A percentile compares a stretch with the other conserved stretches of the same genome.
phyloP scores from a whole-genome alignment of 2,329 filamentous ascomycete genomes.

The Clonostachys rhizophaga region DNA sequence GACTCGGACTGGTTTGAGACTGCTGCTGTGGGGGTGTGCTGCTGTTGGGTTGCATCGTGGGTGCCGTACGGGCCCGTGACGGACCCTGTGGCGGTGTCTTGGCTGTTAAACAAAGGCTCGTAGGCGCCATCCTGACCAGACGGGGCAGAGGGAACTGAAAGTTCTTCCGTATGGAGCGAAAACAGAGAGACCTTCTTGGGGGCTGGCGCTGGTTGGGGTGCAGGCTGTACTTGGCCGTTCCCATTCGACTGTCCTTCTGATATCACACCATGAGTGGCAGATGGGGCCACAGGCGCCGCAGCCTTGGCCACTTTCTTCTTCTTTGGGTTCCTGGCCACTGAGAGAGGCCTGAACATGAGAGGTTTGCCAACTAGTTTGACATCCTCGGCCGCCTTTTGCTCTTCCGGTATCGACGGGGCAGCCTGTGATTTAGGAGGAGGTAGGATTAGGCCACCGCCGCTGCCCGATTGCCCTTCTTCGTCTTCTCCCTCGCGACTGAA shows the following conservation, averaged over 20 bases:
- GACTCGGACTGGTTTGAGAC: background rate
- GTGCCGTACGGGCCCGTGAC: slow-evolving; percentile 15
- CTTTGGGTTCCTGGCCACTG: slow-evolving; percentile 69
- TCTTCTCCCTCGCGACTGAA: slow-evolving; percentile 59
- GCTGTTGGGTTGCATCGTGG: background rate
- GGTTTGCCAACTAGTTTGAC: slow-evolving; percentile 72
- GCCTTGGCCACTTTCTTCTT: slow-evolving; percentile 56
- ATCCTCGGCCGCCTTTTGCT: slow-evolving; percentile 55
- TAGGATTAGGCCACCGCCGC: slow-evolving; percentile 18
- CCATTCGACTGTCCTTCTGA: slow-evolving; percentile 4
- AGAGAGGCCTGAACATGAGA: slow-evolving; percentile 85
- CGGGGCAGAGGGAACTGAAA: slow-evolving; percentile 12
- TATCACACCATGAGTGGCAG: background rate
- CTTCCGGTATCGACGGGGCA: slow-evolving; percentile 45
- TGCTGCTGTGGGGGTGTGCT: background rate
- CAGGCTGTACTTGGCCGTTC: background rate
- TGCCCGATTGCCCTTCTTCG: slow-evolving; percentile 10
- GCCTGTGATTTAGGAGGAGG: slow-evolving; percentile 32
- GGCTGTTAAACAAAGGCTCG: slow-evolving; percentile 43
- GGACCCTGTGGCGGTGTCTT: slow-evolving; percentile 10
- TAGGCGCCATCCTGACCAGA: slow-evolving; percentile 29
- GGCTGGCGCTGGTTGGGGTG: slow-evolving; percentile 15
- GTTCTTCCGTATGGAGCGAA: slow-evolving; percentile 48
- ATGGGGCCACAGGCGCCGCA: slow-evolving; percentile 7
- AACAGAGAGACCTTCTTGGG: slow-evolving; percentile 64